These are phyloP conservation scores for Sanghuangporus weigelae DNA, from an alignment of 1,284 basidiomycete species.

Conservation along the genomic window DNA sequence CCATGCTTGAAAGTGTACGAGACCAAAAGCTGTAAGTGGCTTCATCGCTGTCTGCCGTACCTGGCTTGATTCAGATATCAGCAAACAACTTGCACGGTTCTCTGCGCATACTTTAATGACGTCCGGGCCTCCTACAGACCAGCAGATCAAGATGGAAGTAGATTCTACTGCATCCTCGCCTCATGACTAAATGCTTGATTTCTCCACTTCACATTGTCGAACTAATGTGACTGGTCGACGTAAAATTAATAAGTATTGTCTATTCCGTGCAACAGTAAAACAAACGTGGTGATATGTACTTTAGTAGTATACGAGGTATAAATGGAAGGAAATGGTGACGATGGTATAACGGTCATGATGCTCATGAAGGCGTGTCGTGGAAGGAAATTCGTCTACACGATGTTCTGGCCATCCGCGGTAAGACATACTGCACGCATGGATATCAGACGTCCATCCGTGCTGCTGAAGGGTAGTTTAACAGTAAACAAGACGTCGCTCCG, in stretches of 20 bases:
- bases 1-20: slow-evolving; percentile 53
- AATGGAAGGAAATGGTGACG: background rate
- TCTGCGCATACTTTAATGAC: slow-evolving; percentile 28
- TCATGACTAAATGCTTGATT: slow-evolving; percentile 9
- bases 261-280: slow-evolving; percentile 5
- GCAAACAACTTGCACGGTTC: slow-evolving; percentile 39
- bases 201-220: background rate
- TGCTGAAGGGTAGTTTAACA: slow-evolving; percentile 73
- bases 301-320: slow-evolving; percentile 5
- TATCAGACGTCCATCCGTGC: slow-evolving; percentile 56
- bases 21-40: slow-evolving; percentile 50
- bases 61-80: slow-evolving; percentile 18
- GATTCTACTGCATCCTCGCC: slow-evolving; percentile 52
- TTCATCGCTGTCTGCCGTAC: background rate
- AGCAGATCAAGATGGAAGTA: slow-evolving; percentile 38
- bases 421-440: slow-evolving; percentile 79
- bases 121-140: slow-evolving; percentile 16
- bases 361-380: background rate
- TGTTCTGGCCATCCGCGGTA: slow-evolving; percentile 59
- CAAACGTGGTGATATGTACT: background rate
- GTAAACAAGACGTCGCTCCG: slow-evolving; percentile 88
- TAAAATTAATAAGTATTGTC: background rate
- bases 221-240: background rate
- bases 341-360: slow-evolving; percentile 7
- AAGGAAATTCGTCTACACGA: background rate